Conservation (phyloP, 2,329 filamentous ascomycete species). For the Fusarium sp. region DNA sequence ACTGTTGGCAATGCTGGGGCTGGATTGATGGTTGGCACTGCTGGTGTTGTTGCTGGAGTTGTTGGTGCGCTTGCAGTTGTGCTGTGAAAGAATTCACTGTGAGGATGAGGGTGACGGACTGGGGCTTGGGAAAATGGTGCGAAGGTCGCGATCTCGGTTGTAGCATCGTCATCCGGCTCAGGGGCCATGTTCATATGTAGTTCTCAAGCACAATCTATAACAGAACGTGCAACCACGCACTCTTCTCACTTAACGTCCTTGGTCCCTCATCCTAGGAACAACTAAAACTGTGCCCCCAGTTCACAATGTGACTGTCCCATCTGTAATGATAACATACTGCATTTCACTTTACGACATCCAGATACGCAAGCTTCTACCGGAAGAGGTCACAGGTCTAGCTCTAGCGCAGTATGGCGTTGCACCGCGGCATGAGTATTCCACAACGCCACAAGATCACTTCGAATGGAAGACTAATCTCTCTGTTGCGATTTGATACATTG, state of each 20-base stretch:
- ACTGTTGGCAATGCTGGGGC: neutral
- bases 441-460: neutral
- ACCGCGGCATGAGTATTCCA: accelerated
- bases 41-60: neutral
- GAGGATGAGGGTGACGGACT: no score
- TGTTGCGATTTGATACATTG: neutral
- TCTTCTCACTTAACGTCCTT: neutral
- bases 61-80: neutral
- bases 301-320: no score
- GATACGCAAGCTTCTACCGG: no score
- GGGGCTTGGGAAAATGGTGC: neutral
- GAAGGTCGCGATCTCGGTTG: neutral
- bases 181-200: neutral
- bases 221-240: no score
- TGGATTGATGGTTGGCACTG: neutral
- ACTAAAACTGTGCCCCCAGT: neutral
- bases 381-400: neutral
- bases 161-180: accelerated
- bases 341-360: neutral
- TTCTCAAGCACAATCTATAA: accelerated
- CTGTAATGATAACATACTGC: neutral
- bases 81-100: neutral
- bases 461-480: neutral
- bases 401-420: neutral
- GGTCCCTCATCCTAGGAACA: accelerated